These are phyloP conservation scores for Fusarium sp. DNA, from an alignment of 2,329 filamentous ascomycete genomes.

Conservation along the genomic window DNA sequence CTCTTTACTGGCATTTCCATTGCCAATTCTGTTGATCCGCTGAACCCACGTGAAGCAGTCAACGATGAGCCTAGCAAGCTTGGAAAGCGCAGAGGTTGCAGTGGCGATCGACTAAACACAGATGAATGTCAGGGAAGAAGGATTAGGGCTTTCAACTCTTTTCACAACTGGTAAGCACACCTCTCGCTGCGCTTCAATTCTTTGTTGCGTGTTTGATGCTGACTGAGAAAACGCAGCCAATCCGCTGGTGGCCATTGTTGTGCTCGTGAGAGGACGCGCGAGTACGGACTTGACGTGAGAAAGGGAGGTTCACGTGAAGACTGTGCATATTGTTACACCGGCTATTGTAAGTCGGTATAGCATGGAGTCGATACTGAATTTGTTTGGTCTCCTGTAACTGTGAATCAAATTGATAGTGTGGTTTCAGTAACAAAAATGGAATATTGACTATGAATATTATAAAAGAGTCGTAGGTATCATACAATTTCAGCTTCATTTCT, in stretches of 20 bases:
- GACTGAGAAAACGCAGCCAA: neutral
- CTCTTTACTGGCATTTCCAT: neutral
- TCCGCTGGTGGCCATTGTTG: conserved; percentile 6
- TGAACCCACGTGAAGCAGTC: neutral
- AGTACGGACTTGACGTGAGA: conserved; percentile 9
- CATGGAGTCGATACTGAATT: neutral
- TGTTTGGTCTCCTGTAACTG: neutral
- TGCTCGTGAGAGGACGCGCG: conserved; percentile 5
- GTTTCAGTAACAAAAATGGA: neutral
- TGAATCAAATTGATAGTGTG: too few relatives aligned
- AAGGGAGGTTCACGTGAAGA: neutral
- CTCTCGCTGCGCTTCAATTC: neutral
- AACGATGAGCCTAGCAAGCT: neutral
- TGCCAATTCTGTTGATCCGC: neutral
- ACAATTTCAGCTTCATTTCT: neutral
- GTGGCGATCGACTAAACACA: neutral
- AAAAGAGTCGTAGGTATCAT: conserved; percentile 4
- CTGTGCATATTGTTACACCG: conserved; percentile 5
- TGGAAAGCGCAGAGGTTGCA: conserved; percentile 6
- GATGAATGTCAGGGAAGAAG: conserved; percentile 1
- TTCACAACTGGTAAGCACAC: conserved; percentile 3
- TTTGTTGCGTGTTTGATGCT: neutral
- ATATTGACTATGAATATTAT: conserved; percentile 1
- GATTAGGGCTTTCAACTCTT: conserved; percentile 1
- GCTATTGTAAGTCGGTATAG: conserved; percentile 7